A percentile compares a stretch with the other conserved stretches of the same genome.
phyloP scores from a whole-genome alignment of 163 green algal species.

The Prototheca wickerhamii region DNA sequence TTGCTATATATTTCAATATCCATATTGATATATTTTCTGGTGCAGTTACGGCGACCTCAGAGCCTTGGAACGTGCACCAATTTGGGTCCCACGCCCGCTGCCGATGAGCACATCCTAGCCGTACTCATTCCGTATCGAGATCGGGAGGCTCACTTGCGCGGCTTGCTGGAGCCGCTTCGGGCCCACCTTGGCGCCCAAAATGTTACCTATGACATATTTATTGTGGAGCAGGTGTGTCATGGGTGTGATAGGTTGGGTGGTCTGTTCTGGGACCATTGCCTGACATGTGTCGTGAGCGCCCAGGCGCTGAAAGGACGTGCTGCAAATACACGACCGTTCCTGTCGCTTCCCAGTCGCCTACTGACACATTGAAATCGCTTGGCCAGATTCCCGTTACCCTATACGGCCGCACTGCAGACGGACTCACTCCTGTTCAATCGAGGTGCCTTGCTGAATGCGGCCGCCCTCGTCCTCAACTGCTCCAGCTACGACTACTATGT shows the following conservation, averaged over 20 bases:
- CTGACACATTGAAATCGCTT: not conserved
- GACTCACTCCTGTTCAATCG: constrained; percentile 22
- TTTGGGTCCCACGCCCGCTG: not conserved
- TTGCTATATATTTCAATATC: not conserved
- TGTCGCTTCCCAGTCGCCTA: too few relatives aligned
- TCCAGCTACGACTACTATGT: constrained; percentile 20
- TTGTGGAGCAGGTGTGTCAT: constrained; percentile 15
- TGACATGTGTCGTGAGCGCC: too few relatives aligned
- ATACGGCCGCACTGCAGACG: not conserved
- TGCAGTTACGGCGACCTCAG: not conserved
- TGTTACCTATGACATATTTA: constrained; percentile 13
- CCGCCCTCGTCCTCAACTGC: constrained; percentile 11
- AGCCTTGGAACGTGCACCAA: not conserved
- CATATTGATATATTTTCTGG: not conserved
- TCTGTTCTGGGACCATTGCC: too few relatives aligned
- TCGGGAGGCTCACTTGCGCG: constrained; percentile 7
- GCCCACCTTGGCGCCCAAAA: constrained; percentile 8
- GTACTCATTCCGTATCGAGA: constrained; percentile 22
- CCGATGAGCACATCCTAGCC: constrained; percentile 12
- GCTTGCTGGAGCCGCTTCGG: constrained; percentile 11
- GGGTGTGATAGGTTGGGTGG: not conserved
- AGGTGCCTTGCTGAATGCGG: constrained; percentile 20
- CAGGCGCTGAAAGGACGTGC: too few relatives aligned
- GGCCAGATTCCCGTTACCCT: not conserved
- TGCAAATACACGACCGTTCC: not conserved